These are phyloP conservation scores for Pilatotrama ljubarskyi DNA, from an alignment of 768 basidiomycete genomes.

Conservation along the genomic window DNA sequence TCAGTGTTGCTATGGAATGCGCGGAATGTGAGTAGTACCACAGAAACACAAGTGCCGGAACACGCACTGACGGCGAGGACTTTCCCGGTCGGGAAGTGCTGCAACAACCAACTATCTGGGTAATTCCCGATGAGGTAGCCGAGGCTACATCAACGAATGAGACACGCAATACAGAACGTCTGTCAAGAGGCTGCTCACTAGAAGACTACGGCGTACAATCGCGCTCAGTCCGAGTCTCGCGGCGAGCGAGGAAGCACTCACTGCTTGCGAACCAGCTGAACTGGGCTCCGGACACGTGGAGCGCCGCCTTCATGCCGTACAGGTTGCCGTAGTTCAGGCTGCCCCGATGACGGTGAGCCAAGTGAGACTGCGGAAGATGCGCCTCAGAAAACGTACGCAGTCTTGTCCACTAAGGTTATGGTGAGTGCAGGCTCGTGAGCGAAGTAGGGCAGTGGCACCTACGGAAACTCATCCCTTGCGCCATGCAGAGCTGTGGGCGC, in stretches of 20 bases:
- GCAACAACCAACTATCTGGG: conserved; percentile 33
- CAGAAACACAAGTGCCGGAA: background rate
- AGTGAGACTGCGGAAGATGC: background rate
- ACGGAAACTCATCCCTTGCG: conserved; percentile 32
- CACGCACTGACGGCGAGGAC: conserved; percentile 19
- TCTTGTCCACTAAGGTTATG: conserved; percentile 31
- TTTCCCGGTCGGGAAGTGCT: conserved; percentile 26
- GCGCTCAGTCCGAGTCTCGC: conserved; percentile 15
- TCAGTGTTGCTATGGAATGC: conserved; percentile 25
- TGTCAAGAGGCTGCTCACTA: no score
- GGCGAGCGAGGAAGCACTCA: background rate
- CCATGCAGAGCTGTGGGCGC: conserved; percentile 26
- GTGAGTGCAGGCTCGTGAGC: no score
- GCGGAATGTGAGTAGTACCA: conserved; percentile 5
- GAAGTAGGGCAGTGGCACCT: background rate
- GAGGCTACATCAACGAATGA: conserved; percentile 15
- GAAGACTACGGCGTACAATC: no score
- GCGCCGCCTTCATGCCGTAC: conserved; percentile 31
- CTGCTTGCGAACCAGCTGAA: conserved; percentile 23
- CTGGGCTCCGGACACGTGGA: conserved; percentile 15
- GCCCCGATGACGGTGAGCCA: background rate
- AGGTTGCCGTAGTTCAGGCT: conserved; percentile 33
- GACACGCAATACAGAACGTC: no score
- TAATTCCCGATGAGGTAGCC: conserved; percentile 34
- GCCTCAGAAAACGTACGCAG: conserved; percentile 21